Evolutionary conservation across 2,329 filamentous ascomycete species (phyloP), one percentile per base, ranked within the genome.

Genomic region (Trichoderma cornu-damae): DNA sequence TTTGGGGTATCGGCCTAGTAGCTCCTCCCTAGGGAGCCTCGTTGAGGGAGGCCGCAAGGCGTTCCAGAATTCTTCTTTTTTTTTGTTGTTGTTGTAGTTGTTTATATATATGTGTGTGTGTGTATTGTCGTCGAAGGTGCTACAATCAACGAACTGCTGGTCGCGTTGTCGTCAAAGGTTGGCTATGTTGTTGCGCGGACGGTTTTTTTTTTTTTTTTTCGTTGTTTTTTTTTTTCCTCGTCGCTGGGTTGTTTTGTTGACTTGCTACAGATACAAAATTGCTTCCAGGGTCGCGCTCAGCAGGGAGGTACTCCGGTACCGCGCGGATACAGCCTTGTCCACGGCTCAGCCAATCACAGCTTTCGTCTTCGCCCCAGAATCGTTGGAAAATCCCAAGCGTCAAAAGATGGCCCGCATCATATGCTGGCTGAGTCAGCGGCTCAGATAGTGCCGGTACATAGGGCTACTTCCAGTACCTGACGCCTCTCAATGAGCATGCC

Each of bases 191-290:
- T 30, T 22, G 26, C 28, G 26, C 24, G 48, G 28, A 37, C 44
- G 50, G n/a, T n/a, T n/a, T n/a, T n/a, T n/a, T n/a, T n/a, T n/a
- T n/a, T n/a, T n/a, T n/a, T n/a, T n/a, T n/a, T n/a, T n/a, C n/a
- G n/a, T n/a, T n/a, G n/a, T n/a, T n/a, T n/a, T n/a, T n/a, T n/a
- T n/a, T 26, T 53, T 47, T 56, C 42, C 50, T 47, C 49, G 40
- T 51, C 49, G 53, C 53, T 53, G 24, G 38, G 40, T 40, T 16
- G 43, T 22, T 60, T 51, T 60, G 58, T 60, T 60, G 58, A 57
- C 58, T 57, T 60, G 32, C 47, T 48, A 42, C 53, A 60, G 58
- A 60, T 48, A 42, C 53, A 60, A 60, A 60, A 60, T 58, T 60
- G 34, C 42, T 51, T n/a, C 47, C 53, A 42, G 35, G 40, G 42